Base-by-base conservation (phyloP, 176 grass and related monocot genomes). In the Puya raimondii region DNA sequence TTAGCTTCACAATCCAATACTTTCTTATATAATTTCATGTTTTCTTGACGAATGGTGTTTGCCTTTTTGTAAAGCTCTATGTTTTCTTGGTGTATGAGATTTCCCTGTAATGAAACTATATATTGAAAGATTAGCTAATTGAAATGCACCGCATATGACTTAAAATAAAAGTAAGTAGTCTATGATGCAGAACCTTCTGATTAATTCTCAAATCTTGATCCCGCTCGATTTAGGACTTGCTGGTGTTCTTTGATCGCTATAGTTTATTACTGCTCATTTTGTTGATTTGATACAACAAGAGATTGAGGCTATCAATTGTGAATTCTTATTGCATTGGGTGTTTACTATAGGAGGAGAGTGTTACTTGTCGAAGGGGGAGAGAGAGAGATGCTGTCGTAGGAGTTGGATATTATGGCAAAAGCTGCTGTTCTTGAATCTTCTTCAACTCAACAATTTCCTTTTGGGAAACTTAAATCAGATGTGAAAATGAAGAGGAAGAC, bases 401-500 rank as follows among this genome's bases (percentile, higher is more conserved):
- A 64, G 59, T 42, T 68, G 12, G 12, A 64, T 5, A 6, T 0
- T 53, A 67, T 96, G 91, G 88, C 91, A 8, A 68, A 91, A 47
- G 85, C 78, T 65, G 85, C 88, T 51, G 47, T 80, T 3, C 70
- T 88, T 3, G 78, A 88, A 48, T 75, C 83, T 6, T 69, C 83
- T 64, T 65, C 70, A 22, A 42, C 76, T 67, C 66, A 54, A 64
- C 54, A 72, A 59, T 7, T 81, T 1, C 25, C 79, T 47, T 79
- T 88, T 20, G 79, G 83, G 81, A 85, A 70, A 76, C 13, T 65
- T 0, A 16, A 42, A 7, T 57, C 23, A 51, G 61, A 67, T 65
- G 74, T 66, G 9, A 86, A 75, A 64, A 88, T 86, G 82, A 96
- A 96, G 83, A 80, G 91, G 70, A 96, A 96, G 85, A 96, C 91